Evolutionary conservation across 208 protist species (phyloP), one percentile per base, ranked within the genome.

Genomic region (Zelonia costaricensis): DNA sequence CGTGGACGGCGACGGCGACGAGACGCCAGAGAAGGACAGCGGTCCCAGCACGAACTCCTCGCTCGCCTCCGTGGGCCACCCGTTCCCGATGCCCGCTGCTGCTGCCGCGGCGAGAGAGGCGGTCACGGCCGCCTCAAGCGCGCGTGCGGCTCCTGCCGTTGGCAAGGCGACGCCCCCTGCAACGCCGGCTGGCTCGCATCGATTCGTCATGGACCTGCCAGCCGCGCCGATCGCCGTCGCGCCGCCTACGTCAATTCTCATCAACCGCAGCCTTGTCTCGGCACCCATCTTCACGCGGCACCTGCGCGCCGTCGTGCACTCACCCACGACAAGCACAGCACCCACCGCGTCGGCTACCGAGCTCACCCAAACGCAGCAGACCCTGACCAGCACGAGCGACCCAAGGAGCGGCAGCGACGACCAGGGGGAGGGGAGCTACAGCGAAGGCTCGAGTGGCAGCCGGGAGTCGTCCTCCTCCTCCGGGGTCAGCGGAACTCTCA

Each of bases 201-300:
- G 13, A 1, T 44, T 13, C 31, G 43, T 57, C 45, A 70, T 66
- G 12, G 42, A 70, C 25, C 62, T 72, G 22, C 68, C 74, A 1
- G 18, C 49, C 0, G 36, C 62, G 22, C 74, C 63, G 28, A 48
- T 54, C 6, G 69, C 58, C 6, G n/a, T 64, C 15, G 46, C 38
- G 9, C 58, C 65, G 8, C 68, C 74, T 33, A 54, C 62, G 5
- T 80, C 68, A 13, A 75, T 80, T 31, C 45, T 80, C 2, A 58
- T 80, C 20, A 62, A 64, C 43, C 74, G 74, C 25, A 31, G 22
- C 43, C 6, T 28, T 18, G 8, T 43, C 28, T 25, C 22, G 8
- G 43, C 35, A 1, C 49, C 61, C 3, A 3, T 45, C 12, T 71
- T 71, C 16, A 18, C 45, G 22, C 25, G 28, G 13, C n/a, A 48